Evolutionary conservation across 495 filamentous ascomycete species (phyloP).

Genomic region (Neurospora cerealis): DNA sequence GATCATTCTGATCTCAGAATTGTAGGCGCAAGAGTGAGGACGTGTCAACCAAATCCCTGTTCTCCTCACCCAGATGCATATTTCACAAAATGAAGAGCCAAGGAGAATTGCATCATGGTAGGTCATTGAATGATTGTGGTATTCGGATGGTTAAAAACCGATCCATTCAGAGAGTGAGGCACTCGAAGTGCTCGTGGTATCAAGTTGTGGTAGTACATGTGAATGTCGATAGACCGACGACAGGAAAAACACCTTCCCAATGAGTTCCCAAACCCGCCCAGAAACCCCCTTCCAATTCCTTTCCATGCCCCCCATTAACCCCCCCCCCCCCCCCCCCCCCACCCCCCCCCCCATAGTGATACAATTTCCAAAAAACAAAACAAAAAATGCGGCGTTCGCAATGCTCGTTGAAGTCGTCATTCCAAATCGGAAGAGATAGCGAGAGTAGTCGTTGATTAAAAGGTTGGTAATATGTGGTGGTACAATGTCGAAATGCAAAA

Average conservation of each 20-base stretch:
- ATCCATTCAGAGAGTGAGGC: background rate
- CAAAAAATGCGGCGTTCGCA: constrained; percentile 3
- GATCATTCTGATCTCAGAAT: background rate
- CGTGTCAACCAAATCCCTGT: background rate
- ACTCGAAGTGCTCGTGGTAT: background rate
- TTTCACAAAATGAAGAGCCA: background rate
- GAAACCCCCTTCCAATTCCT: background rate
- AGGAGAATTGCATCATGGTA: background rate
- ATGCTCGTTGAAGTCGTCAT: constrained; percentile 14
- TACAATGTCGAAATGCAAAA: constrained; percentile 11
- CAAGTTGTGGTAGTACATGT: background rate
- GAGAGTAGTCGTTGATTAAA: constrained; percentile 18
- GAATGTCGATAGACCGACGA: background rate
- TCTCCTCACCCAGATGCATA: background rate
- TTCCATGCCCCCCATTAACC: background rate
- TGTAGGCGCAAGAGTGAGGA: background rate
- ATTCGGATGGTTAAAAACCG: background rate
- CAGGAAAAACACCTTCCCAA: background rate
- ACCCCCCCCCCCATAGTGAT: too few species aligned
- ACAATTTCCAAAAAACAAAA: background rate
- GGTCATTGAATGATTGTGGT: background rate
- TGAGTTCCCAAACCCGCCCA: background rate
- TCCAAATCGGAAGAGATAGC: constrained; percentile 4
- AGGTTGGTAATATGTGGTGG: constrained; percentile 18
- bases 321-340: too few species aligned